These are phyloP conservation scores for Fusarium sp. DNA, from an alignment of 2,329 filamentous ascomycete genomes.

Conservation along the genomic window DNA sequence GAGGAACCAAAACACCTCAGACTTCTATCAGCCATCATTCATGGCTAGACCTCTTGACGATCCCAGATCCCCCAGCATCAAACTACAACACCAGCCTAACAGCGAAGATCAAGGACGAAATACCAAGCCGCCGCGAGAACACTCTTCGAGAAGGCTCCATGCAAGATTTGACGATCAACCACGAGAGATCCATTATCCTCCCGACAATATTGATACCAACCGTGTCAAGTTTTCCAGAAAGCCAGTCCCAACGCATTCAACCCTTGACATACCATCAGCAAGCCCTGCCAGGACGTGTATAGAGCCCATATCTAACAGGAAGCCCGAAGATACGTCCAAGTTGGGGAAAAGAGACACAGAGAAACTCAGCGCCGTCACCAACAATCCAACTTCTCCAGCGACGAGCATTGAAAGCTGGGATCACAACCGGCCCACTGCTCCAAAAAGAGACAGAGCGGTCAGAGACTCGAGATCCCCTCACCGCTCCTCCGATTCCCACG, in stretches of 20 bases:
- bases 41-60: constrained; percentile 11
- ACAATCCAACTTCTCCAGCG: constrained; percentile 8
- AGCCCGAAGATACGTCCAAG: background rate
- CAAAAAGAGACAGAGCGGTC: constrained; percentile 14
- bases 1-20: constrained; percentile 19
- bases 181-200: constrained; percentile 23
- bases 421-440: constrained; percentile 5
- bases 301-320: constrained; percentile 31
- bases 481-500: background rate
- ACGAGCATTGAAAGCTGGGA: constrained; percentile 13
- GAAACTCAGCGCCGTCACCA: constrained; percentile 2
- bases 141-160: constrained; percentile 9
- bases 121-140: constrained; percentile 7
- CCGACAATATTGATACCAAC: constrained; percentile 6
- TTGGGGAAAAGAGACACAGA: constrained; percentile 6
- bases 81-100: constrained; percentile 12
- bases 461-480: constrained; percentile 14
- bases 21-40: constrained; percentile 18
- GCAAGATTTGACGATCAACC: constrained; percentile 30
- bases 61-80: constrained; percentile 2
- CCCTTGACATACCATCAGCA: constrained; percentile 1
- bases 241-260: constrained; percentile 6
- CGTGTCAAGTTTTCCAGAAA: constrained; percentile 20
- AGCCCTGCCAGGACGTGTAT: constrained; percentile 8
- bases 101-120: constrained; percentile 11